Evolutionary conservation across 257 asterid genomes (phyloP), one percentile per base, ranked within the genome.

Genomic region (Schizonepeta tenuifolia): DNA sequence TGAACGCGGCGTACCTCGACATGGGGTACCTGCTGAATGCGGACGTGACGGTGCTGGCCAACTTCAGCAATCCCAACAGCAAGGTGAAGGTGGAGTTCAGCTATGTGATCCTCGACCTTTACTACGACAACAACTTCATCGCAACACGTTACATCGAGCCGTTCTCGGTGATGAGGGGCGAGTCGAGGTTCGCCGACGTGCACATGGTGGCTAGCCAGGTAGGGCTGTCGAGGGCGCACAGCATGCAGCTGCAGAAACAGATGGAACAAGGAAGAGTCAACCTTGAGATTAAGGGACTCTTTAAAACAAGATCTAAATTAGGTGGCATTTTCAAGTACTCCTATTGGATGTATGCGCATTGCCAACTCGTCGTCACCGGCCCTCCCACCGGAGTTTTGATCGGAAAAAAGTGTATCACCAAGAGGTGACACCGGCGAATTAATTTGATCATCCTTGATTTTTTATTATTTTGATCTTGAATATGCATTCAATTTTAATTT

Each of bases 1-100:
- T 94, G 67, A 94, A 94, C n/a, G 95, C 93, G 6, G 99, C 97
- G 54, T 94, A 94, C 77, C 93, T 94, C 13, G 99, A 91, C 90
- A 86, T 86, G 96, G 97, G 97, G 0, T 82, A 86, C 13, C 84
- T 93, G 22, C 94, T 94, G 53, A 91, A 94, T 8, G 95, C 92
- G 0, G 99, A 94, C 68, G 41, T 91, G 66, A 88, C 91, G 11
- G 11, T 94, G 26, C 90, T 94, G 0, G 92, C 87, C 35, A 94
- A 94, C 89, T 94, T 94, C 89, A 87, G 88, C 63, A 94, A 94
- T 17, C 97, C 98, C 17, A 94, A 91, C 87, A 88, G 80, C 53
- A 94, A 91, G 67, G 90, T 89, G 68, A 80, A 77, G 8, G 87
- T 91, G 50, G 98, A 91, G 46, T 94, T 89, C 83, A 84, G 75